Conservation (phyloP, 2,329 filamentous ascomycete genomes). For the Plenodomus tracheiphilus region DNA sequence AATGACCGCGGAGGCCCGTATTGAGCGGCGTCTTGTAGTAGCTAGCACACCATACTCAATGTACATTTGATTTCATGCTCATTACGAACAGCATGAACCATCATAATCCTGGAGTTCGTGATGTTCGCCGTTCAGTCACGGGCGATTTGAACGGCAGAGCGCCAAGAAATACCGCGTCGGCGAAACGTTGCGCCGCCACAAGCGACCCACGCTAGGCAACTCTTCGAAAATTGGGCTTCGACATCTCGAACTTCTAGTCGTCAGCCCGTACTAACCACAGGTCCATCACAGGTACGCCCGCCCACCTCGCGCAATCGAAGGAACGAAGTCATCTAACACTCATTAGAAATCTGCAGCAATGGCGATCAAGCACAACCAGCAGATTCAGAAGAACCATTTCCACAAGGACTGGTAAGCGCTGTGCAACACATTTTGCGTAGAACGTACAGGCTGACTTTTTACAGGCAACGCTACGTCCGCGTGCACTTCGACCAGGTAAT, state of each 20-base stretch:
- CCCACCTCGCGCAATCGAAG: background rate
- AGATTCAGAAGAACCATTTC: constrained; percentile 85
- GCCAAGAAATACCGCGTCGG: constrained; percentile 20
- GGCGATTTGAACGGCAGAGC: background rate
- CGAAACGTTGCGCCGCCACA: constrained; percentile 18
- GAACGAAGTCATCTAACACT: background rate
- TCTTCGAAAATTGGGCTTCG: constrained; percentile 9
- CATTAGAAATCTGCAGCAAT: constrained; percentile 35
- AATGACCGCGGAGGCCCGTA: background rate
- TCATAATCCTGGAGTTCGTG: background rate
- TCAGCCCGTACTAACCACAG: constrained; percentile 41
- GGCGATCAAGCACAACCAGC: constrained; percentile 99
- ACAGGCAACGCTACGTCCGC: constrained; percentile 92
- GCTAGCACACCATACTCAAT: background rate
- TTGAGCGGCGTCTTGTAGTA: background rate
- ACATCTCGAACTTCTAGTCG: constrained; percentile 17
- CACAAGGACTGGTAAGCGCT: constrained; percentile 63
- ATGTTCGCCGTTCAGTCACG: background rate
- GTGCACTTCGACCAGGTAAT: constrained; percentile 99
- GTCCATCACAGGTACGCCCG: constrained; percentile 35
- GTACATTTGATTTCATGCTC: background rate
- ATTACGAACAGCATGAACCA: background rate
- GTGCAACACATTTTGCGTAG: constrained; percentile 5
- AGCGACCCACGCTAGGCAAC: constrained; percentile 20
- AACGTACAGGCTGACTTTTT: constrained; percentile 25